Percentiles rank a stretch among this genome's conserved stretches.
These are phyloP conservation scores for Kernera saxatilis DNA, from an alignment of 345 rosid species.

Conservation along the genomic window DNA sequence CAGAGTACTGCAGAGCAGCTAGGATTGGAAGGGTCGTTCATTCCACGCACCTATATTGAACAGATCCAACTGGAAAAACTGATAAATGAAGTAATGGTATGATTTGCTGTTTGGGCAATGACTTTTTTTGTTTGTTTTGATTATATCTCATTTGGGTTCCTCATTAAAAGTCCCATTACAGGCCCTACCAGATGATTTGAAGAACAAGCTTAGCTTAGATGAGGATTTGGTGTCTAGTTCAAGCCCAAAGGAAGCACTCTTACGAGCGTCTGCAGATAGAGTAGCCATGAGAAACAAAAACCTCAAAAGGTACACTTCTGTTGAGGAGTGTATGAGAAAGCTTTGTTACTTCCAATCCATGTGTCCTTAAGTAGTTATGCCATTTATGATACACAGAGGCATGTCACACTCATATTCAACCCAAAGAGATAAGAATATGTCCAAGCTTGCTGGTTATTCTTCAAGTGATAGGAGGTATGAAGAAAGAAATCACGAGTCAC, in stretches of 20 bases:
- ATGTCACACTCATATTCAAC: conserved; percentile 90
- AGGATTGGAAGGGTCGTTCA: conserved; percentile 73
- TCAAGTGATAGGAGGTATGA: conserved; percentile 39
- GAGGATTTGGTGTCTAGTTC: conserved; percentile 86
- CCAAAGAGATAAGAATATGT: conserved; percentile 60
- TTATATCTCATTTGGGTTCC: background rate
- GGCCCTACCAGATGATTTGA: conserved; percentile 84
- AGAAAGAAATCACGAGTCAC: conserved; percentile 46
- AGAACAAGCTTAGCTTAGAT: conserved; percentile 73
- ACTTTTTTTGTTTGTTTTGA: background rate
- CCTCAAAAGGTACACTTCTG: conserved; percentile 52
- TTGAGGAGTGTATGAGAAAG: conserved; percentile 21
- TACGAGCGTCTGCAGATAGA: conserved; percentile 64
- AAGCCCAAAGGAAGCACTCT: conserved; percentile 80
- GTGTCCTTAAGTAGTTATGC: conserved; percentile 16
- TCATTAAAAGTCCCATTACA: conserved; percentile 28
- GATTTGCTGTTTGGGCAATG: conserved; percentile 10
- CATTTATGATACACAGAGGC: conserved; percentile 46
- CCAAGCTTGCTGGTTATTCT: conserved; percentile 43
- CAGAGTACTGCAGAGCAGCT: conserved; percentile 64
- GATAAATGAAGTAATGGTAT: conserved; percentile 82
- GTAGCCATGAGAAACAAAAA: conserved; percentile 65
- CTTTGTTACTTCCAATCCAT: conserved; percentile 18
- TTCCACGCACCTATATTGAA: conserved; percentile 84
- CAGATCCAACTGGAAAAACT: conserved; percentile 88